Evolutionary conservation across 345 rosid genomes (phyloP).

Genomic region (Gossypium thurberi): DNA sequence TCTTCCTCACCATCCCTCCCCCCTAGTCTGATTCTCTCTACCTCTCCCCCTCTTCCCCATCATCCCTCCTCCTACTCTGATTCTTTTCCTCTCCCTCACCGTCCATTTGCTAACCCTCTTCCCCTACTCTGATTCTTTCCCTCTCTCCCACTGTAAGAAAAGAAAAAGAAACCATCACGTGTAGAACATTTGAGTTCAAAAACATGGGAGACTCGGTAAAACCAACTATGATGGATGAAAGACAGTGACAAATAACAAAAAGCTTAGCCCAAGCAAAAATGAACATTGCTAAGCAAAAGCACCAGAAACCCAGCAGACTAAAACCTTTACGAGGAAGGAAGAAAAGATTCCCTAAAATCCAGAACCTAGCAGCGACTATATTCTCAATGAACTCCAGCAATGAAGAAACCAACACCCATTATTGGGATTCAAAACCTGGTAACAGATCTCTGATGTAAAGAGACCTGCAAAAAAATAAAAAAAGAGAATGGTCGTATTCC

Average conservation of each 20-base stretch:
- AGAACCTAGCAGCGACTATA: slow-evolving; percentile 37
- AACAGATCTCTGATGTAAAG: slow-evolving; percentile 35
- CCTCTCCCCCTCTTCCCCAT: too few species aligned
- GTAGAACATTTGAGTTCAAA: slow-evolving; percentile 18
- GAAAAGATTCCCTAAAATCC: slow-evolving; percentile 17
- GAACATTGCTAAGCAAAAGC: slow-evolving; percentile 33
- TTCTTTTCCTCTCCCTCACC: too few species aligned
- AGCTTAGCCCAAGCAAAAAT: slow-evolving; percentile 14
- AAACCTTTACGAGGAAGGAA: slow-evolving; percentile 7
- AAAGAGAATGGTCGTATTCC: slow-evolving; percentile 32
- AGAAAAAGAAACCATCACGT: slow-evolving; percentile 28
- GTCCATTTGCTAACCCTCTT: too few species aligned
- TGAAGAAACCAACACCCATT: slow-evolving; percentile 20
- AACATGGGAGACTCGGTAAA: slow-evolving; percentile 22
- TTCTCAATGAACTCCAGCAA: slow-evolving; percentile 42
- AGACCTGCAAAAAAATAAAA: slow-evolving; percentile 64
- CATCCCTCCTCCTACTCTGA: too few species aligned
- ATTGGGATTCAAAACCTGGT: slow-evolving; percentile 19
- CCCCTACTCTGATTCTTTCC: too few species aligned
- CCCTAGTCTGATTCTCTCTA: too few species aligned
- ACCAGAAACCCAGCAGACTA: slow-evolving; percentile 27
- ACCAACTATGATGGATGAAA: slow-evolving; percentile 8
- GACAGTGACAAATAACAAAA: neutral
- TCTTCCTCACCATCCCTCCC: too few species aligned
- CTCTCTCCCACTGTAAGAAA: slow-evolving; percentile 16